Evolutionary conservation across 2,329 filamentous ascomycete genomes (phyloP).

Genomic region (Epichloe elymi): DNA sequence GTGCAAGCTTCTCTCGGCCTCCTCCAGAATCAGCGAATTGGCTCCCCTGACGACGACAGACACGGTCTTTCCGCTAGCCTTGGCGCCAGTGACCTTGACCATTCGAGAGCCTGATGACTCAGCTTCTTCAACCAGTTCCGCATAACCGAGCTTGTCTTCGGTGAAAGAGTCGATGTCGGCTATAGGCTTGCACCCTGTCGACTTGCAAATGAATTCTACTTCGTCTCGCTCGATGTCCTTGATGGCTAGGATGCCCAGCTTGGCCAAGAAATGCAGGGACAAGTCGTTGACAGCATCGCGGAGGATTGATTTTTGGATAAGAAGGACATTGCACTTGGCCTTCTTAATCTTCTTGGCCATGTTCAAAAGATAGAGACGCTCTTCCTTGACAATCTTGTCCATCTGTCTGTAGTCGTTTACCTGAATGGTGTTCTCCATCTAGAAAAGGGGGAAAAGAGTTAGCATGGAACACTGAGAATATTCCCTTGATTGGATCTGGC

Average conservation of each 20-base stretch:
- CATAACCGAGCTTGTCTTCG: constrained; percentile 91
- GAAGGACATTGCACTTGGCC: constrained; percentile 95
- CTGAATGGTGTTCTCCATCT: constrained; percentile 99
- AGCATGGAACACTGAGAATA: not conserved
- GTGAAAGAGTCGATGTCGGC: constrained; percentile 97
- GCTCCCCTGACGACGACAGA: constrained; percentile 91
- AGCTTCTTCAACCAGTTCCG: constrained; percentile 87
- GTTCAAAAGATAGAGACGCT: constrained; percentile 93
- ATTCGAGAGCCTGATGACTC: constrained; percentile 79
- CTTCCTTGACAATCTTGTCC: constrained; percentile 99
- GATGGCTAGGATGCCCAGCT: constrained; percentile 86
- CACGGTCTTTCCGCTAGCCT: constrained; percentile 72
- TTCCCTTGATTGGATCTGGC: not conserved
- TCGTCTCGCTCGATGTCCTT: constrained; percentile 99
- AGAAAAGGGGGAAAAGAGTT: constrained; percentile 1
- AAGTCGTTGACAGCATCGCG: constrained; percentile 96
- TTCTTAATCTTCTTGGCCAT: constrained; percentile 99
- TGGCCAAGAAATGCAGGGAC: constrained; percentile 92
- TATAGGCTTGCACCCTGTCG: constrained; percentile 95
- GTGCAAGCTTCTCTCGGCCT: constrained; percentile 92
- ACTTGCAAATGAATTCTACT: constrained; percentile 99
- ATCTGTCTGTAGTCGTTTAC: constrained; percentile 99
- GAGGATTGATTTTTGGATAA: constrained; percentile 98
- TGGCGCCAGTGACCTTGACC: constrained; percentile 89
- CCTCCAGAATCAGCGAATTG: constrained; percentile 87